These are phyloP conservation scores for Aspergillus sp. DNA, from an alignment of 2,329 filamentous ascomycete genomes.

Conservation along the genomic window DNA sequence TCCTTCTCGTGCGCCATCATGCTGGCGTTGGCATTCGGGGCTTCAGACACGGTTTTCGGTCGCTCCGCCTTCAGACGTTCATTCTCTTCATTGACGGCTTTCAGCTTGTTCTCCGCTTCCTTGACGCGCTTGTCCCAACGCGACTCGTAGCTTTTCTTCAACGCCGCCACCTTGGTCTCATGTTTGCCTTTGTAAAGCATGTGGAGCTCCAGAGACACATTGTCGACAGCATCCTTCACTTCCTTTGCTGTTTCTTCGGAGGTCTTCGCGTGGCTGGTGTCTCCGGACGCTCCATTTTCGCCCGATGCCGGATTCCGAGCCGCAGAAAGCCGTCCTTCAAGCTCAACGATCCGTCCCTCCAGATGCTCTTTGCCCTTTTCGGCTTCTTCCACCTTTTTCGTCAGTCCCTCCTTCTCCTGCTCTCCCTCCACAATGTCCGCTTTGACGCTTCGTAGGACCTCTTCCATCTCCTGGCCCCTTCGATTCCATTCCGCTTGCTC, in stretches of 20 bases:
- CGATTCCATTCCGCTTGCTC: slow-evolving; percentile 79
- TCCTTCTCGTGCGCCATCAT: slow-evolving; percentile 42
- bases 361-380: slow-evolving; percentile 49
- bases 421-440: slow-evolving; percentile 71
- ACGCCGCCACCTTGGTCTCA: slow-evolving; percentile 84
- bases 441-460: slow-evolving; percentile 66
- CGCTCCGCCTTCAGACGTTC: slow-evolving; percentile 59
- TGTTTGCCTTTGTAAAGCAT: slow-evolving; percentile 94
- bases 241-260: slow-evolving; percentile 48
- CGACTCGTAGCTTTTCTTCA: slow-evolving; percentile 72
- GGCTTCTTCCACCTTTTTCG: slow-evolving; percentile 64
- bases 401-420: slow-evolving; percentile 69
- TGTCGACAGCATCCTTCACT: slow-evolving; percentile 77
- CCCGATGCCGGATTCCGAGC: slow-evolving; percentile 24
- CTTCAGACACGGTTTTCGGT: slow-evolving; percentile 56
- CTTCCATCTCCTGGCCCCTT: slow-evolving; percentile 76
- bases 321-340: slow-evolving; percentile 38
- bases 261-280: slow-evolving; percentile 29
- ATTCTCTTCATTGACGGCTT: slow-evolving; percentile 62
- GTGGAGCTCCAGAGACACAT: slow-evolving; percentile 89
- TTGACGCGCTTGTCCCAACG: slow-evolving; percentile 82
- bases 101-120: slow-evolving; percentile 64
- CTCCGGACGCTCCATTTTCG: slow-evolving; percentile 22
- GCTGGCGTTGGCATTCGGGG: slow-evolving; percentile 39
- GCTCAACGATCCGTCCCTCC: slow-evolving; percentile 37